Base-by-base conservation (phyloP, 352 stramenopile species). In the Elongisporangium undulatum region DNA sequence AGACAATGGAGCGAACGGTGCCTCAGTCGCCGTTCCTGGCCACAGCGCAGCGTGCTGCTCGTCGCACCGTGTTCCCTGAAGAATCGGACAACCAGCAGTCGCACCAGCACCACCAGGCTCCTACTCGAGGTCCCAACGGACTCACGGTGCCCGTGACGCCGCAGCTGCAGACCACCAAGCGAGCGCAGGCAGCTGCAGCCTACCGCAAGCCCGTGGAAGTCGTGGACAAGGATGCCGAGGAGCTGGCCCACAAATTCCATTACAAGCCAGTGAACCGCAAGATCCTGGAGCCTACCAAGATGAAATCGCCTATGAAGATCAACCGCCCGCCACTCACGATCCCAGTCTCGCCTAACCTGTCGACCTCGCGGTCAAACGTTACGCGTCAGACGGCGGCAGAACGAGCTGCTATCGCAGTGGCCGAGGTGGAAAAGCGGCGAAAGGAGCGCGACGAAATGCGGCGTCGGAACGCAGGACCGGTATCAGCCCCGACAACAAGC, bases 231-330 rank as follows among this genome's bases (percentile, higher is more conserved):
- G 85, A 94, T 50, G 77, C 69, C 0, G 72, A 90, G 52, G 85
- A 94, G 55, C 53, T 94, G 56, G 66, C 75, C 15, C 85, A 78
- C 49, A 90, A 94, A 56, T 94, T 94, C 59, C 85, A 91, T 38
- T 82, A 82, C 26, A 64, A 74, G 4, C 82, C 85, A n/a, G 63
- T 94, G 20, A 83, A 76, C 41, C 71, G 71, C 22, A 71, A 62
- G 15, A 78, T 93, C 39, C 62, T 93, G 16, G 68, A 83, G 49
- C 57, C 72, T 0, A 60, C 55, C n/a, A 52, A 24, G n/a, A 21
- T 24, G 10, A 75, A 71, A 29, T 59, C 69, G 10, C 61, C 56
- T 1, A 63, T 61, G 53, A 34, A 56, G 17, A 62, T 68, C 17
- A 69, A 67, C 52, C 58, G 52, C 2, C 70, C 75, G 49, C 59